Conservation (phyloP, 805 yeast genomes). For the Wickerhamomyces rabaulensis region DNA sequence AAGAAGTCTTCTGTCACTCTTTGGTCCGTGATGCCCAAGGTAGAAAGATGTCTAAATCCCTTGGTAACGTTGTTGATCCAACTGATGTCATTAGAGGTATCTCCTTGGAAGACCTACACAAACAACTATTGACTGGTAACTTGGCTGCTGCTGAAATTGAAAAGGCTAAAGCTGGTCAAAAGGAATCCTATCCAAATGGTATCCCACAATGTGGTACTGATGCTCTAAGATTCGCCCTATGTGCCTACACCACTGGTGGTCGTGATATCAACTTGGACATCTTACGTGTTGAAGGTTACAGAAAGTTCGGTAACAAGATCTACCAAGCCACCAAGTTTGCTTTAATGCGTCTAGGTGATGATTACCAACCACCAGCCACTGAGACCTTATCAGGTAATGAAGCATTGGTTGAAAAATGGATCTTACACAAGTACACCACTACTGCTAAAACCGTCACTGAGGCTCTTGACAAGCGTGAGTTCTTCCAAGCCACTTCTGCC, state of each 20-base stretch:
- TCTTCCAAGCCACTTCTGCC: conserved; percentile 79
- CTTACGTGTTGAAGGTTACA: conserved; percentile 95
- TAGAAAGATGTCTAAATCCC: conserved; percentile 96
- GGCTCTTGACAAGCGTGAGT: conserved; percentile 78
- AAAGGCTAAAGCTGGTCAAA: conserved; percentile 86
- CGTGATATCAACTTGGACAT: conserved; percentile 96
- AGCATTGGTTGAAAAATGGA: conserved; percentile 95
- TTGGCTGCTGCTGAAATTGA: conserved; percentile 84
- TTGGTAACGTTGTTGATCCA: conserved; percentile 97
- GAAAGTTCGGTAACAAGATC: conserved; percentile 99
- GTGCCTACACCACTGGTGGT: conserved; percentile 98
- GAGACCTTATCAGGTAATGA: conserved; percentile 68
- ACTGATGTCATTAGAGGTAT: conserved; percentile 90
- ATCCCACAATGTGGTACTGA: conserved; percentile 99
- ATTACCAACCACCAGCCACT: conserved; percentile 72
- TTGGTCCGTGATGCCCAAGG: conserved; percentile 99
- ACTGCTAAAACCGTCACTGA: conserved; percentile 62
- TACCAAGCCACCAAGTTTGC: conserved; percentile 98
- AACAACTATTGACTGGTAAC: conserved; percentile 74
- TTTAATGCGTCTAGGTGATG: conserved; percentile 85
- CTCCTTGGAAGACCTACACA: conserved; percentile 70
- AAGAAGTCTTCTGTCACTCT: conserved; percentile 96
- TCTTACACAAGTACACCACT: conserved; percentile 74
- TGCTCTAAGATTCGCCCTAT: conserved; percentile 94
- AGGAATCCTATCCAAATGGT: conserved; percentile 88